A percentile compares a stretch with the other conserved stretches of the same genome.
Conservation (phyloP, 352 stramenopile species). For the Pythium phragmitis region DNA sequence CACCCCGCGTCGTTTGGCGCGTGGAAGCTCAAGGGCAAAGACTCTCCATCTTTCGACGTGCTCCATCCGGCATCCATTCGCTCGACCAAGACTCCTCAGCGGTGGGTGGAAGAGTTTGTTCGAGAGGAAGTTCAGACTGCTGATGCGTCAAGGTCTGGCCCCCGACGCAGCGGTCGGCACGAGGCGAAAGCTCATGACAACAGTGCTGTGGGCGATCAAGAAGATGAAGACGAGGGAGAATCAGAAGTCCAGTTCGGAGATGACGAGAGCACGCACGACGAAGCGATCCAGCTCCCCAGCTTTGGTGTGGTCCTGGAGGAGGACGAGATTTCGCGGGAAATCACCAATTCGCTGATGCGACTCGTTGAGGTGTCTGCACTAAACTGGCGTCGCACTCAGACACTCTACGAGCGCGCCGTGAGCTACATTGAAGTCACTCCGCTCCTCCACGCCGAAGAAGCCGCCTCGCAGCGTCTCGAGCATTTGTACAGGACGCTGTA, state of each 20-base stretch:
- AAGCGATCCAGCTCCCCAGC: conserved; percentile 16
- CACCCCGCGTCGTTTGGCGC: conserved; percentile 63
- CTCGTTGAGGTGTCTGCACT: conserved; percentile 60
- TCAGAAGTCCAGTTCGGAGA: neutral
- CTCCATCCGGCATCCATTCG: conserved; percentile 20
- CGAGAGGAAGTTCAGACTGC: neutral
- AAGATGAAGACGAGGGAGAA: conserved; percentile 10
- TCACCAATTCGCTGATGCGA: conserved; percentile 51
- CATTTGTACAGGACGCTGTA: conserved; percentile 56
- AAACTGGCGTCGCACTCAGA: conserved; percentile 72
- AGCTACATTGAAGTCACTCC: conserved; percentile 52
- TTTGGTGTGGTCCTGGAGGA: conserved; percentile 64
- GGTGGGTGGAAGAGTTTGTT: conserved; percentile 18
- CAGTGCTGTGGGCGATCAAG: neutral
- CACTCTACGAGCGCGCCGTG: conserved; percentile 52
- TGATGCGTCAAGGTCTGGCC: neutral
- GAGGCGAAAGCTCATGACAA: conserved; percentile 4
- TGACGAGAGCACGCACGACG: conserved; percentile 6
- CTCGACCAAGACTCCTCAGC: conserved; percentile 2
- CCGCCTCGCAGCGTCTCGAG: conserved; percentile 46
- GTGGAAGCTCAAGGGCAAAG: conserved; percentile 65
- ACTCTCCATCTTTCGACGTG: conserved; percentile 19
- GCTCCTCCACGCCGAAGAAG: conserved; percentile 48
- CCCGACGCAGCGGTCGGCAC: conserved; percentile 17
- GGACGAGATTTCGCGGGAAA: conserved; percentile 66